Percentiles rank a stretch among this genome's conserved stretches.
These are phyloP conservation scores for Hypocrella siamensis DNA, from an alignment of 2,329 filamentous ascomycete genomes.

Conservation along the genomic window DNA sequence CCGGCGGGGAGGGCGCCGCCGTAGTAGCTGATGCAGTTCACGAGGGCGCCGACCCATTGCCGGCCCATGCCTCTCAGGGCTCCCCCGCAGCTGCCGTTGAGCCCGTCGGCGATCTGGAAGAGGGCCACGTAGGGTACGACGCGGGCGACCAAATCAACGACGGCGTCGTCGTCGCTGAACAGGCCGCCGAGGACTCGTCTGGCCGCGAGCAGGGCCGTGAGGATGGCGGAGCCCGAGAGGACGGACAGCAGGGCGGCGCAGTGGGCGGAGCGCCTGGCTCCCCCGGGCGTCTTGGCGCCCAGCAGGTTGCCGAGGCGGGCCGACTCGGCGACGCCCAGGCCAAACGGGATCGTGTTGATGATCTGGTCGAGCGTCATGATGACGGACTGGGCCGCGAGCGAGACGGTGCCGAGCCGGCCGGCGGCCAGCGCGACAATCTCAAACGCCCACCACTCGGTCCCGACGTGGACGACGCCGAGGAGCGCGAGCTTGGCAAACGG, in stretches of 20 bases:
- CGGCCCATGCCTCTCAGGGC: conserved; percentile 69
- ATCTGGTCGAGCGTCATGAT: conserved; percentile 85
- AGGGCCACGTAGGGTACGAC: conserved; percentile 78
- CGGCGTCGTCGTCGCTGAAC: conserved; percentile 64
- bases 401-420: conserved; percentile 62
- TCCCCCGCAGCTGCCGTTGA: conserved; percentile 76
- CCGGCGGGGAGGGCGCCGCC: conserved; percentile 66
- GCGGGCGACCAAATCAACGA: conserved; percentile 55
- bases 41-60: conserved; percentile 69
- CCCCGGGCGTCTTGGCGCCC: conserved; percentile 47
- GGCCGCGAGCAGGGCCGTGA: conserved; percentile 53
- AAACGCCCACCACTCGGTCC: conserved; percentile 91
- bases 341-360: conserved; percentile 75
- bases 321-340: conserved; percentile 68
- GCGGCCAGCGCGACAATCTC: conserved; percentile 78
- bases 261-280: conserved; percentile 58
- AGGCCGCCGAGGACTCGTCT: conserved; percentile 60
- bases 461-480: conserved; percentile 68
- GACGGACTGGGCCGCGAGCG: conserved; percentile 69
- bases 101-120: conserved; percentile 79
- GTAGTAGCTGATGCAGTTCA: conserved; percentile 77
- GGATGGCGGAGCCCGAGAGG: conserved; percentile 49
- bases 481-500: conserved; percentile 61
- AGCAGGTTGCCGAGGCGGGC: conserved; percentile 67
- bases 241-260: conserved; percentile 60